These are phyloP conservation scores for Fonsecaea nubica DNA, from an alignment of 2,329 filamentous ascomycete genomes.

Conservation along the genomic window DNA sequence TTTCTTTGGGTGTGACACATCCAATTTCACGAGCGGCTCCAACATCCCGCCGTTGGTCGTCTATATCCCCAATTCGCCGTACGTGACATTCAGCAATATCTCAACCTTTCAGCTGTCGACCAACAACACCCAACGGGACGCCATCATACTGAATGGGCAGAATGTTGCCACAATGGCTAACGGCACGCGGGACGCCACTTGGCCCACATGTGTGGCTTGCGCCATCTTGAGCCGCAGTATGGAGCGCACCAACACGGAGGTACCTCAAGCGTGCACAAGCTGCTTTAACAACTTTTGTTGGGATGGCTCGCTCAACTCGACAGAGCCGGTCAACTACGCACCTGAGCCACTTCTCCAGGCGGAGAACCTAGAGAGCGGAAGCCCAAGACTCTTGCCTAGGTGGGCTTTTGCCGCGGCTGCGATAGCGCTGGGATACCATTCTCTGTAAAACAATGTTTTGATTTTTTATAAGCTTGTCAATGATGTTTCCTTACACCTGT, in stretches of 20 bases:
- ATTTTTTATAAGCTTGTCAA: neutral
- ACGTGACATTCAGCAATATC: constrained; percentile 76
- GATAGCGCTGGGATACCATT: constrained; percentile 21
- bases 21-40: constrained; percentile 65
- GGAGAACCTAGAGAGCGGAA: constrained; percentile 20
- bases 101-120: constrained; percentile 50
- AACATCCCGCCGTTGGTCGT: constrained; percentile 75
- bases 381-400: constrained; percentile 19
- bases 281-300: constrained; percentile 92
- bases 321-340: constrained; percentile 65
- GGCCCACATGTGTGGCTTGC: constrained; percentile 86
- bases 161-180: constrained; percentile 84
- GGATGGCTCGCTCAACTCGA: constrained; percentile 73
- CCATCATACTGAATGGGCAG: constrained; percentile 85
- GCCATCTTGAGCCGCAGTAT: constrained; percentile 81
- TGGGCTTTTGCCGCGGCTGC: constrained; percentile 23
- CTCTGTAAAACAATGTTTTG: constrained; percentile 18
- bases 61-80: constrained; percentile 87
- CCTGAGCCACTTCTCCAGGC: constrained; percentile 43
- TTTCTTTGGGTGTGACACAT: constrained; percentile 78
- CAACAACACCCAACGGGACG: constrained; percentile 66
- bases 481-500: neutral
- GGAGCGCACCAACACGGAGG: constrained; percentile 68
- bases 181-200: constrained; percentile 72
- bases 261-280: constrained; percentile 73